Percentiles rank a stretch among this genome's conserved stretches.
phyloP scores from a whole-genome alignment of 176 grass and related monocot species.

The Thinopyrum elongatum region DNA sequence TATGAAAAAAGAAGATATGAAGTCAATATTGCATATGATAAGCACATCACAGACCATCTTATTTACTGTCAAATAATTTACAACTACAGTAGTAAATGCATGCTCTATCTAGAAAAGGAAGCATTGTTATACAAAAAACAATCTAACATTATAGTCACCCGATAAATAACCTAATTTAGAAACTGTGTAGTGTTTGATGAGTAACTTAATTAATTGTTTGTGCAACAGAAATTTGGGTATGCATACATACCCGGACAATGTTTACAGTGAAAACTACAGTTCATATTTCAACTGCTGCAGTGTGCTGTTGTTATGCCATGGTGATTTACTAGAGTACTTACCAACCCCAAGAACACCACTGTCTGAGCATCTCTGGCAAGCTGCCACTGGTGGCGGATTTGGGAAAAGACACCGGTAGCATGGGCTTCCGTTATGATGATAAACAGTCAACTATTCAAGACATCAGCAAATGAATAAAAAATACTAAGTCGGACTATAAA shows the following conservation, averaged over 20 bases:
- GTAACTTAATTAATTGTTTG: not conserved
- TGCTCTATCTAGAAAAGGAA: not conserved
- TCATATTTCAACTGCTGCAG: not conserved
- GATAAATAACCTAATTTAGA: not conserved
- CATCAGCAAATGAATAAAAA: constrained; percentile 32
- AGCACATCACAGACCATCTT: not conserved
- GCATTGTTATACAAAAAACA: not conserved
- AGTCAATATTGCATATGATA: not conserved
- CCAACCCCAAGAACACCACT: constrained; percentile 94
- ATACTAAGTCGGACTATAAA: not conserved
- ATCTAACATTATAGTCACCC: not conserved
- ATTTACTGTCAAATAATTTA: not conserved
- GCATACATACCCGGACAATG: not conserved
- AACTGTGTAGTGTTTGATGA: not conserved
- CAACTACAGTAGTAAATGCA: not conserved
- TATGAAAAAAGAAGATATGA: constrained; percentile 13
- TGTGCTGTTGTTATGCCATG: not conserved
- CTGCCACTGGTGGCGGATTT: constrained; percentile 74
- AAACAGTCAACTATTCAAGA: constrained; percentile 76
- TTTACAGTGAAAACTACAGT: not conserved
- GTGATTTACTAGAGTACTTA: constrained; percentile 42
- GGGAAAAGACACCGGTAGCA: constrained; percentile 96
- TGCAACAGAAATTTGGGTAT: not conserved
- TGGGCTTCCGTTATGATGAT: constrained; percentile 92
- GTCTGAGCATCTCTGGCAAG: constrained; percentile 93